Evolutionary conservation across 148 eudicot genomes (phyloP).

Genomic region (Fagopyrum esculentum): DNA sequence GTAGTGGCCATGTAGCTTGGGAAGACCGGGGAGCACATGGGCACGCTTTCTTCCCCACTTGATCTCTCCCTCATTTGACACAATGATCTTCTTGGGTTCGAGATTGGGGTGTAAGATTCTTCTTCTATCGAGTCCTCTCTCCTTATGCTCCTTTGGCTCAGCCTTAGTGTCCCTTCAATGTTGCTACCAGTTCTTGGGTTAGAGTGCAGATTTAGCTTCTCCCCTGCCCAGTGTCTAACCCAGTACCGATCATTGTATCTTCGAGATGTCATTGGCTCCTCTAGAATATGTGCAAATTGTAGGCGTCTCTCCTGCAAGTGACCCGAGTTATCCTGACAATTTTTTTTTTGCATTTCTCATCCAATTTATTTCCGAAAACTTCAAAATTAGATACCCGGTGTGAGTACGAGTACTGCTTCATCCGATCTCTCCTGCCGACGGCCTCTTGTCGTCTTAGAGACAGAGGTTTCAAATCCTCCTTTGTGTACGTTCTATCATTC

Average conservation of each 20-base stretch:
- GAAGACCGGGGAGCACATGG: slow-evolving; percentile 26
- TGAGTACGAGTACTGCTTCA: slow-evolving; percentile 74
- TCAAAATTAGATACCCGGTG: slow-evolving; percentile 40
- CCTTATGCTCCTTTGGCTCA: slow-evolving; percentile 21
- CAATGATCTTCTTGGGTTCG: slow-evolving; percentile 72
- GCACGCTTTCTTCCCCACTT: slow-evolving; percentile 30
- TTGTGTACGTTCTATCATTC: slow-evolving; percentile 41
- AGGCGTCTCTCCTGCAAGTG: slow-evolving; percentile 51
- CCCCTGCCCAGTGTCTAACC: slow-evolving; percentile 31
- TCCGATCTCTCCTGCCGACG: slow-evolving; percentile 45
- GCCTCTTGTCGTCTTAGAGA: slow-evolving; percentile 57
- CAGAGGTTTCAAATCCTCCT: slow-evolving; percentile 41
- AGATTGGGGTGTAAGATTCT: slow-evolving; percentile 36
- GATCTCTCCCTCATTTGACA: slow-evolving; percentile 34
- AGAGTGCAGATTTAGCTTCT: slow-evolving; percentile 19
- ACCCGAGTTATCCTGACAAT: neutral
- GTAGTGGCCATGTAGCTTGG: slow-evolving; percentile 79
- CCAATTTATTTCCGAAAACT: neutral
- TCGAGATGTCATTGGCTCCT: slow-evolving; percentile 22
- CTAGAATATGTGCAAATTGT: slow-evolving; percentile 29
- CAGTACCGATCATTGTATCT: slow-evolving; percentile 23
- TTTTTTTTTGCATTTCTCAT: neutral
- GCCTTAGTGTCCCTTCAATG: slow-evolving; percentile 12
- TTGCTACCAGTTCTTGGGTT: slow-evolving; percentile 19
- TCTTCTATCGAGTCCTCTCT: slow-evolving; percentile 30